Conservation (phyloP, 345 rosid species). For the Noccaea caerulescens region DNA sequence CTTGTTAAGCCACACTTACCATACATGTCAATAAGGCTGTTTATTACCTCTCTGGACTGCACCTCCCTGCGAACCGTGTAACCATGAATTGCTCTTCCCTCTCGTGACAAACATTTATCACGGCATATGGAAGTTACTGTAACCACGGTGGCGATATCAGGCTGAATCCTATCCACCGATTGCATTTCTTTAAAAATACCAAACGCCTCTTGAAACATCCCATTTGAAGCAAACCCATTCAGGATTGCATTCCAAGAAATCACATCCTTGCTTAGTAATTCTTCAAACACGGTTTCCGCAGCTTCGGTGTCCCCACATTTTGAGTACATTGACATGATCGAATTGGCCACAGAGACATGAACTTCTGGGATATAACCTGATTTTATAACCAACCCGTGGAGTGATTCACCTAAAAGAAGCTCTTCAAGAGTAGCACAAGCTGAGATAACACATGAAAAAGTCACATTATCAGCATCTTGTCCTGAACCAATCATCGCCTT, state of each 20-base stretch:
- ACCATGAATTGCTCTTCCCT: conserved; percentile 58
- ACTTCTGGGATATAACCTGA: conserved; percentile 43
- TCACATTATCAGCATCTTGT: conserved; percentile 50
- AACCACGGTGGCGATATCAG: conserved; percentile 53
- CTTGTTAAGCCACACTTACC: conserved; percentile 46
- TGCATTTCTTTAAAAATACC: conserved; percentile 55
- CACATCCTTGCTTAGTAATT: conserved; percentile 46
- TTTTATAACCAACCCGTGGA: conserved; percentile 53
- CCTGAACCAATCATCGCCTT: conserved; percentile 48
- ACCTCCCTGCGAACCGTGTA: conserved; percentile 46
- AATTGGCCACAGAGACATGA: conserved; percentile 54
- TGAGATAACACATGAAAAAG: conserved; percentile 57
- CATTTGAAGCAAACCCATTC: conserved; percentile 55
- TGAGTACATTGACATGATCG: conserved; percentile 61
- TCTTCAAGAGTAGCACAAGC: conserved; percentile 53
- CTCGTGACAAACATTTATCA: conserved; percentile 46
- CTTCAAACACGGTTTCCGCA: conserved; percentile 50
- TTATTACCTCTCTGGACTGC: conserved; percentile 43
- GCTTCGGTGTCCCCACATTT: conserved; percentile 47
- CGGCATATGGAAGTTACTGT: conserved; percentile 50
- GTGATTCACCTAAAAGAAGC: conserved; percentile 46
- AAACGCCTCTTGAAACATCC: conserved; percentile 51
- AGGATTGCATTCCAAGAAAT: conserved; percentile 65
- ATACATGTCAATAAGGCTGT: conserved; percentile 55
- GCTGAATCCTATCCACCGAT: conserved; percentile 33